Evolutionary conservation across 129 eudicot species (phyloP).

Genomic region (Chrysanthemum lavandulifolium): DNA sequence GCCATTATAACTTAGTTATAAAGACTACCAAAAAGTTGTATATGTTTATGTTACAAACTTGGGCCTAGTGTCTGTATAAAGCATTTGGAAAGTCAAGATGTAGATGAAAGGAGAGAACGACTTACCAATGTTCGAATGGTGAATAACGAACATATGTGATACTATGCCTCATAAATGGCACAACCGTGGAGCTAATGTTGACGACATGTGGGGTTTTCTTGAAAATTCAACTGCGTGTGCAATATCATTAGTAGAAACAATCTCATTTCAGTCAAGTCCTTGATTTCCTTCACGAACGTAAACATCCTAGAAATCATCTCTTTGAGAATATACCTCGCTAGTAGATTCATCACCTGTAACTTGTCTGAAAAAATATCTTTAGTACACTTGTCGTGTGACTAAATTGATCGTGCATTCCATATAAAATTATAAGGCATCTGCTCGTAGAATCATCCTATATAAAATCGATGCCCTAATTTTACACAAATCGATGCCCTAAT

Average conservation of each 20-base stretch:
- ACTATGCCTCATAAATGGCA: constrained; percentile 99
- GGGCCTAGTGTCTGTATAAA: neutral
- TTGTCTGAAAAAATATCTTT: constrained; percentile 21
- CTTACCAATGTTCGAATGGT: constrained; percentile 86
- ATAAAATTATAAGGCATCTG: too few species aligned
- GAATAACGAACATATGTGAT: constrained; percentile 91
- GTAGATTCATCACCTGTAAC: constrained; percentile 93
- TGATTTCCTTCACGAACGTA: constrained; percentile 44
- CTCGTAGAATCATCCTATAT: too few species aligned
- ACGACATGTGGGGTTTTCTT: constrained; percentile 72
- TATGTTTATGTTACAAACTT: too few species aligned
- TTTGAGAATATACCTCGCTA: constrained; percentile 97
- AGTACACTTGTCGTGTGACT: neutral
- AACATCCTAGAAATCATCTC: constrained; percentile 79
- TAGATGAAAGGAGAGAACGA: constrained; percentile 2
- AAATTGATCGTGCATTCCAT: too few species aligned
- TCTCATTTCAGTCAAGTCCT: constrained; percentile 82
- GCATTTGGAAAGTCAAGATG: constrained; percentile 9
- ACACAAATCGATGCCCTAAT: too few species aligned
- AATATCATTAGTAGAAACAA: constrained; percentile 47
- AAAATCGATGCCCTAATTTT: too few species aligned
- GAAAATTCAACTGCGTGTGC: constrained; percentile 46
- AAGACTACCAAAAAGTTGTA: too few species aligned
- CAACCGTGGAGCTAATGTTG: constrained; percentile 89
- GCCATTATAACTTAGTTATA: constrained; percentile 21